Evolutionary conservation across 2,329 filamentous ascomycete species (phyloP).

Genomic region (Diaporthe sp.): DNA sequence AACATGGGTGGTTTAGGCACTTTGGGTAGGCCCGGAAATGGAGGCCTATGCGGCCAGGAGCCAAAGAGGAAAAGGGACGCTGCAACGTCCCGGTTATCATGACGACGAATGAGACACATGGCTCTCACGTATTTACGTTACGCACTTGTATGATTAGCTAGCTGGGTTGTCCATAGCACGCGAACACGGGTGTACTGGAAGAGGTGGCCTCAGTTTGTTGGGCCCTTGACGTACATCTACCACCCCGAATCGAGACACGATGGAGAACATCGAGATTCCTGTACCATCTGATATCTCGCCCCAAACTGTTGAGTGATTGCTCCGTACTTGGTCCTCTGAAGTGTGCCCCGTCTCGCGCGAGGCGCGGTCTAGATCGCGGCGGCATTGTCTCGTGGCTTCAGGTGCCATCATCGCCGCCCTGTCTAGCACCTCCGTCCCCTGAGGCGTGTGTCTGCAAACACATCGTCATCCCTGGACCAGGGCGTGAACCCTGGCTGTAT

Average conservation of each 20-base stretch:
- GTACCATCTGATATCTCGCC: background rate
- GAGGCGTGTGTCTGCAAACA: background rate
- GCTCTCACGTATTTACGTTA: slow-evolving; percentile 28
- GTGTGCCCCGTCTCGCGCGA: background rate
- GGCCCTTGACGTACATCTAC: background rate
- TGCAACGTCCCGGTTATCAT: slow-evolving; percentile 16
- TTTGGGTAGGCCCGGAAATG: background rate
- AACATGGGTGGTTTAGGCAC: background rate
- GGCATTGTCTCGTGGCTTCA: slow-evolving; percentile 1
- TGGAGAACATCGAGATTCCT: slow-evolving; percentile 25
- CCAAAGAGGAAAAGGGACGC: slow-evolving; percentile 18
- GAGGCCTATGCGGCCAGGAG: slow-evolving; percentile 1
- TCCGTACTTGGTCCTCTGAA: background rate
- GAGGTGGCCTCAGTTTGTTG: slow-evolving; percentile 7
- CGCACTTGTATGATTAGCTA: slow-evolving; percentile 32
- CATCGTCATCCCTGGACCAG: slow-evolving; percentile 12
- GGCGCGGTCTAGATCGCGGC: slow-evolving; percentile 10
- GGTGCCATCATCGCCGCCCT: background rate
- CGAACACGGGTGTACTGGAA: background rate
- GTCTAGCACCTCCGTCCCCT: slow-evolving; percentile 7
- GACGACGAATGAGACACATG: slow-evolving; percentile 22
- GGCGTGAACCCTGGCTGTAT: background rate
- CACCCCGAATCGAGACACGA: slow-evolving; percentile 25
- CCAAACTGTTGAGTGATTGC: slow-evolving; percentile 14
- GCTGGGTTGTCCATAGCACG: slow-evolving; percentile 10